Evolutionary conservation across 148 eudicot species (phyloP), one percentile per base, ranked within the genome.

Genomic region (Chenopodium quinoa): DNA sequence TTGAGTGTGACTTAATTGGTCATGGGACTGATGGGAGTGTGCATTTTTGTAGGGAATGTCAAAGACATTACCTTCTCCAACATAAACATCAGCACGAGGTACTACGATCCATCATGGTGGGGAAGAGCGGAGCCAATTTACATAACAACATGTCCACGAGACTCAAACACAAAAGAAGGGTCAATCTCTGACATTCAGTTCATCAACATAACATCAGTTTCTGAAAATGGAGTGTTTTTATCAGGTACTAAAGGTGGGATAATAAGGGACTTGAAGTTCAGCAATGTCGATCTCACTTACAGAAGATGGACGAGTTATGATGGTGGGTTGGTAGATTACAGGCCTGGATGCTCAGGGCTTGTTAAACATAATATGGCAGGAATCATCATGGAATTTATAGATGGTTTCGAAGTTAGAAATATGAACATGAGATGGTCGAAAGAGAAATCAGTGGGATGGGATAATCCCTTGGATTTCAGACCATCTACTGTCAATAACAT

Each of bases 21-120:
- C 44, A 40, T 40, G 44, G 17, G 29, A 34, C 20, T 22, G n/a
- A 8, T 27, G 3, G 4, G 58, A 46, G 14, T 77, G 46, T 77
- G 9, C 31, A 12, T 48, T 83, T 84, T 20, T 89, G 89, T 91
- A 95, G 99, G 99, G 82, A 93, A 93, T 73, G 97, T 84, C 16
- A 88, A 90, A 78, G 97, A 92, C 80, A 77, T 93, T 63, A 95
- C 93, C n/a, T 95, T 95, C 83, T 93, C 99, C 64, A 95, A 93
- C 92, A 93, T 95, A 52, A 92, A 93, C 75, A 92, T 95, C 89
- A 91, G 84, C 76, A 95, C 97, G 32, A 93, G 97, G 81, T 95
- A 93, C 85, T 95, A 93, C 5, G 93, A 95, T 85, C 92, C 90
- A n/a, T 93, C 93, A 72, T 95, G 99, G 99, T 95, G 99, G 99